Conservation (phyloP, 2,329 filamentous ascomycete genomes). For the Alternaria brassicae region DNA sequence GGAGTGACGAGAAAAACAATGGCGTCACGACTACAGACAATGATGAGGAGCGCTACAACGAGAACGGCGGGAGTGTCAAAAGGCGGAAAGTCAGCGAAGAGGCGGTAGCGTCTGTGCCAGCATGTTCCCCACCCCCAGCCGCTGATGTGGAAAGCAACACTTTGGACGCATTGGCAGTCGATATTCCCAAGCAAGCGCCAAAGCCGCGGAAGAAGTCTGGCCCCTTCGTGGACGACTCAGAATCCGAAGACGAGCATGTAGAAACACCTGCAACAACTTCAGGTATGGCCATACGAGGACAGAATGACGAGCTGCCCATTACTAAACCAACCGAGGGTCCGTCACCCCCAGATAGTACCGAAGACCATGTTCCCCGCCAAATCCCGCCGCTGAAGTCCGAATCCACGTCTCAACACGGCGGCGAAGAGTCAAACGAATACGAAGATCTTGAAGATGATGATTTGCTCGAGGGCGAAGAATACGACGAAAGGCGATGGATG, state of each 20-base stretch:
- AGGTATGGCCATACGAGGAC: constrained; percentile 32
- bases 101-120: constrained; percentile 49
- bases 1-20: constrained; percentile 38
- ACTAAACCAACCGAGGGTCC: constrained; percentile 34
- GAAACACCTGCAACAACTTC: constrained; percentile 17
- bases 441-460: constrained; percentile 68
- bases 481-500: constrained; percentile 69
- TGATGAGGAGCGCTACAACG: constrained; percentile 51
- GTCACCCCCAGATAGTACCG: constrained; percentile 14
- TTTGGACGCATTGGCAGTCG: constrained; percentile 9
- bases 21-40: constrained; percentile 28
- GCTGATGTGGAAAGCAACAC: constrained; percentile 15
- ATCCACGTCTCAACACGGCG: constrained; percentile 54
- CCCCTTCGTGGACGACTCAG: constrained; percentile 76
- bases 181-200: constrained; percentile 14
- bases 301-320: constrained; percentile 17
- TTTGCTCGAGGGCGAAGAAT: constrained; percentile 62
- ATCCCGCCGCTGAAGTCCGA: constrained; percentile 52
- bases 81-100: constrained; percentile 50
- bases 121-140: constrained; percentile 39
- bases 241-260: constrained; percentile 59
- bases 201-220: constrained; percentile 54
- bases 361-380: constrained; percentile 3
- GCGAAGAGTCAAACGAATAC: constrained; percentile 61
- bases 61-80: constrained; percentile 53